Evolutionary conservation across 495 filamentous ascomycete genomes (phyloP), one percentile per base, ranked within the genome.

Genomic region (Penicillium samsonianum): DNA sequence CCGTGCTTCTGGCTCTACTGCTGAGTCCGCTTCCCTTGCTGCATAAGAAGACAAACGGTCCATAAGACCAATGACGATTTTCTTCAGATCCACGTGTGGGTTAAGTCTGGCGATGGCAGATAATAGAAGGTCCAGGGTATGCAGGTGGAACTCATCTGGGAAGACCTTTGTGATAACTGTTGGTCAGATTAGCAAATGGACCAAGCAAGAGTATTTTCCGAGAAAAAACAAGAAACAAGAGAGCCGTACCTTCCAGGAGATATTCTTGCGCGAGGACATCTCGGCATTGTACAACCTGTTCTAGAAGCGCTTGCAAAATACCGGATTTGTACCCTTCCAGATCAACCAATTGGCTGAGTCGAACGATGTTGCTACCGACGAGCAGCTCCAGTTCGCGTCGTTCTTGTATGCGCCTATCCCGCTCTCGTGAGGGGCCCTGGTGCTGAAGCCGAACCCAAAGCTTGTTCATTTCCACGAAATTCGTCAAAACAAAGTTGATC

Each of bases 381-480:
- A 98, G 82, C 60, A 98, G 77, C 75, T 98, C 92, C 28, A 98
- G 80, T 77, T 98, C 94, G 68, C 94, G 92, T 57, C 94, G 76
- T 75, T 98, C 94, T 70, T 93, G 92, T 53, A 92, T 96, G 63
- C 94, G 81, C 75, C 89, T 85, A 46, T 98, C 94, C 44, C 93
- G 82, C 69, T 98, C 95, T 59, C 93, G 83, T 33, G 95, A 98
- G 65, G 96, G 94, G 23, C 94, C 94, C 71, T 98, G 94, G 72
- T 98, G 94, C 72, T 98, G 94, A 56, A 96, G 76, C 53, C 94
- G 87, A 54, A 98, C 94, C 94, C 94, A 98, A 33, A 98, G 83
- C 80, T 98, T 98, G 70, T 98, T 98, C 94, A 98, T 98, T 73
- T 98, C 94, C 64, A 98, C 96, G 67, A 98, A 98, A 65, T 98